Evolutionary conservation across 2,329 filamentous ascomycete genomes (phyloP), one percentile per base, ranked within the genome.

Genomic region (Zymoseptoria ardabiliae): DNA sequence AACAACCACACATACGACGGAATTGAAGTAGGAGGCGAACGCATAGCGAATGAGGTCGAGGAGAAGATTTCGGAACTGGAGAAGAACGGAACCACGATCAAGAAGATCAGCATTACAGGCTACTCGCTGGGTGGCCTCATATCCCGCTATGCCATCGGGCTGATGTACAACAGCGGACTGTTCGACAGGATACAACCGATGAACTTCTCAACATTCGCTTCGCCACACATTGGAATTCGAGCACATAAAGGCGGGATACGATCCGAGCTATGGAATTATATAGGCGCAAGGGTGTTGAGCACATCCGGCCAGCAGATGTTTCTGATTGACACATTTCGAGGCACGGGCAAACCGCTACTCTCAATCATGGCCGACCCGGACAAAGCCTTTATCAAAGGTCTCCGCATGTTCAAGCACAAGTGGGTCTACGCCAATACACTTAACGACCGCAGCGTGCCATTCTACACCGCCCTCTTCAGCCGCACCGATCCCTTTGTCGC

Each of bases 141-240:
- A 4, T 86, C 90, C 9, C 83, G 93, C 61, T 97, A 96, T 76
- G 88, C 90, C 1, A 82, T 96, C 58, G 93, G 93, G 0, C 77
- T 97, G 68, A 79, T 97, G 3, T 85, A 92, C 67, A 86, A 89
- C 57, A 89, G 88, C 68, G 91, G 91, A 8, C 80, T 90, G 59
- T 85, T 97, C 58, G 87, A 96, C 58, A 81, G 81, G 59, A 80
- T 97, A 23, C 82, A 91, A 70, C 93, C 93, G 65, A 83, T 93
- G 75, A 97, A 96, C 78, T 97, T 97, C 75, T 90, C 88, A 2
- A 96, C 92, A 0, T 97, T 97, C 74, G 93, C 89, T 4, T 87
- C 89, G 30, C 93, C 83, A 81, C 70, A 76, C 88, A 59, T 97
- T 80, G 78, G 78, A 11, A 76, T 79, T 5, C 72, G 78, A 17